Base-by-base conservation (phyloP, 495 filamentous ascomycete species). In the Aspergillus hancockii region DNA sequence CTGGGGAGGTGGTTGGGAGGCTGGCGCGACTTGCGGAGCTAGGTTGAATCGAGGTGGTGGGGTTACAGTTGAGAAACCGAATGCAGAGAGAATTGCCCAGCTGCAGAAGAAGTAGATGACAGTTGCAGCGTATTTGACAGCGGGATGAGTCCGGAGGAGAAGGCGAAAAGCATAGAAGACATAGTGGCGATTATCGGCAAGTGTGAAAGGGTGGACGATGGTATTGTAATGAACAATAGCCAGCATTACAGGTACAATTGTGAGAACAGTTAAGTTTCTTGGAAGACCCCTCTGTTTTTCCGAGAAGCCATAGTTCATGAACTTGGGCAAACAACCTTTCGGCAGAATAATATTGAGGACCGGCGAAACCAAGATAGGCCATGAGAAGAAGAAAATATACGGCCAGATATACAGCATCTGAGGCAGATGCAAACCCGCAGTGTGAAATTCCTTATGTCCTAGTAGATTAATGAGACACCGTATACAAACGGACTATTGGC, bases 341-440 rank as follows among this genome's bases (percentile, higher is more conserved):
- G 78, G 76, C 3, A 81, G 60, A 23, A 73, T 55, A 38, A 77
- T 59, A 25, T 79, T 76, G 50, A 79, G 60, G 54, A 82, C 51
- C 6, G 82, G 83, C 1, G 84, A 79, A 18, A 87, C 57, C 8
- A 93, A 66, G 13, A 97, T 76, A 1, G 94, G 93, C 54, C 84
- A 85, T 0, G 93, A 97, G 79, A 96, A 97, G 79, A 97, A 96
- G 34, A 80, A 68, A 32, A 94, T 83, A 68, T 94, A 91, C 1
- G 92, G 88, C 87, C 91, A 93, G 65, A 98, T 85, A 70, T 98
- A 98, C 34, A 97, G 87, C 84, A 98, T 89, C 71, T 98, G 94
- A 2, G 94, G 81, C 45, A 96, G 70, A 66, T 98, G 95, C 19
- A 98, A 70, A 8, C 91, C 91, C 4, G 92, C 90, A 57, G 92